Conservation (phyloP, 148 eudicot species). For the Rhododendron kiyosumense region DNA sequence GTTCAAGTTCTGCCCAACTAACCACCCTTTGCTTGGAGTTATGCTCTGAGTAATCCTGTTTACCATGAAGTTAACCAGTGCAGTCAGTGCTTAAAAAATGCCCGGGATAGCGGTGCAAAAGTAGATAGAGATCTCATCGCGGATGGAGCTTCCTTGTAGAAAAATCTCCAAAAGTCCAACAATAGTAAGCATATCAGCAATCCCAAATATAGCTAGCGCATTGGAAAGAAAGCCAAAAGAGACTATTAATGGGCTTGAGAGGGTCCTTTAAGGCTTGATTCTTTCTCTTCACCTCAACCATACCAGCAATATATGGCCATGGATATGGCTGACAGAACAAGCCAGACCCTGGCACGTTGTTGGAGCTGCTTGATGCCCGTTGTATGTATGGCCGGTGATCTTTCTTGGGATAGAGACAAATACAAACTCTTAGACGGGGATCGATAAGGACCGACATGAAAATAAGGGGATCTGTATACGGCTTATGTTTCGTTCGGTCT, state of each 20-base stretch:
- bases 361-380: slow-evolving; percentile 33
- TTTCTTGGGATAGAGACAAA: slow-evolving; percentile 29
- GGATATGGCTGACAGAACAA: slow-evolving; percentile 25
- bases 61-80: slow-evolving; percentile 22
- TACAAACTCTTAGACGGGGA: slow-evolving; percentile 21
- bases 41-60: slow-evolving; percentile 29
- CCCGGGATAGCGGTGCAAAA: slow-evolving; percentile 39
- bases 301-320: slow-evolving; percentile 24
- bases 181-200: slow-evolving; percentile 49
- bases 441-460: slow-evolving; percentile 22
- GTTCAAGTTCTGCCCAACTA: slow-evolving; percentile 32
- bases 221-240: slow-evolving; percentile 49
- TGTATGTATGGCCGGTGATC: slow-evolving; percentile 21
- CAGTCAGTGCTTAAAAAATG: slow-evolving; percentile 34
- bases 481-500: slow-evolving; percentile 31
- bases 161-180: slow-evolving; percentile 47
- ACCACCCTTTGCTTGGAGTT: slow-evolving; percentile 40
- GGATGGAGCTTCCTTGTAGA: slow-evolving; percentile 39
- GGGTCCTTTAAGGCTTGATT: slow-evolving; percentile 10
- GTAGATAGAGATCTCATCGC: slow-evolving; percentile 46
- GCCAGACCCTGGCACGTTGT: slow-evolving; percentile 23
- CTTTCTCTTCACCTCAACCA: slow-evolving; percentile 27
- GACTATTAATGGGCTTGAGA: slow-evolving; percentile 23
- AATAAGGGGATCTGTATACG: slow-evolving; percentile 28
- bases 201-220: slow-evolving; percentile 35